Conservation (phyloP, 129 eudicot species). For the Flaveria trinervia region DNA sequence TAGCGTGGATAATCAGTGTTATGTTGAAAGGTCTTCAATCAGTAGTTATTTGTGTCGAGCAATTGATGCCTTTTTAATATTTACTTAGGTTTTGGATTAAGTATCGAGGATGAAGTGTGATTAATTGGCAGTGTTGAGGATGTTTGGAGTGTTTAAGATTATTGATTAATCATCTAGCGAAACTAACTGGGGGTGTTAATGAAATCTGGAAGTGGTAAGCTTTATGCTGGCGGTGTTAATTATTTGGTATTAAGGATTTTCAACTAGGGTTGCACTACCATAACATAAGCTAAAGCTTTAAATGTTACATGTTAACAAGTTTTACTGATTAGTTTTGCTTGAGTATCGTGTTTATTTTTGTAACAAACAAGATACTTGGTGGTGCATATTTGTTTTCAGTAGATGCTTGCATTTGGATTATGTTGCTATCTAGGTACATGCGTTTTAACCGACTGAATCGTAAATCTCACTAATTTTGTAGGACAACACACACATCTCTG, state of each 20-base stretch:
- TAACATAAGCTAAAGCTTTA: no score
- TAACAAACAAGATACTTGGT: no score
- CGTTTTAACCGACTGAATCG: background rate
- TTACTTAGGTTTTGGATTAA: constrained; percentile 2
- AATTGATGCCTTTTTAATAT: background rate
- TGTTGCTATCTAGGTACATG: background rate
- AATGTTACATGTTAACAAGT: no score
- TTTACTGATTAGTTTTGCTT: no score
- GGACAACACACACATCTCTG: background rate
- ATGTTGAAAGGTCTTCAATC: background rate
- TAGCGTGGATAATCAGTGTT: background rate
- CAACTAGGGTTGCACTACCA: no score
- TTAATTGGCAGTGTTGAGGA: background rate
- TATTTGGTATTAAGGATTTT: no score
- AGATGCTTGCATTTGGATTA: background rate
- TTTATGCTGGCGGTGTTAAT: background rate
- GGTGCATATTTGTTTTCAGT: background rate
- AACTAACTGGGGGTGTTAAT: constrained; percentile 5
- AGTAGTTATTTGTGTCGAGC: background rate
- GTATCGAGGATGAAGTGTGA: background rate
- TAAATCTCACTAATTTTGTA: background rate
- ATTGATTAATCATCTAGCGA: no score
- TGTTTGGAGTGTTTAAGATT: no score
- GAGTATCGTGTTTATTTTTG: no score
- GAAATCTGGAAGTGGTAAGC: constrained; percentile 4